phyloP scores from a whole-genome alignment of 108 stramenopile genomes.

The Mayamaea pseudoterrestris region DNA sequence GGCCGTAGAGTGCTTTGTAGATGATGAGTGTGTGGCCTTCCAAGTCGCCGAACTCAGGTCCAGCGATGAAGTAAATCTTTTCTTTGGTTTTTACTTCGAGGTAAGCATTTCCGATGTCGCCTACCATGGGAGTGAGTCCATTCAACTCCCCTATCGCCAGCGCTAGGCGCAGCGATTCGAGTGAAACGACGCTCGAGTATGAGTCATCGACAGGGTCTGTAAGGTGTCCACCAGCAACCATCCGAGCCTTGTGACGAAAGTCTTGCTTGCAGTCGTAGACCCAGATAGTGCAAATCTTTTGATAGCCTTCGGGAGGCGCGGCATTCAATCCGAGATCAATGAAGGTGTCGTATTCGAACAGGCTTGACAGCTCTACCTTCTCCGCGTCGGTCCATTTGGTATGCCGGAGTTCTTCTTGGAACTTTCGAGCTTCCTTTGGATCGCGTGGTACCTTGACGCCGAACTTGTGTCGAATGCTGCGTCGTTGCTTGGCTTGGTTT shows the following conservation, averaged over 20 bases:
- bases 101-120: slow-evolving; percentile 15
- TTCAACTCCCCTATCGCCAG: slow-evolving; percentile 23
- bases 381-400: slow-evolving; percentile 2
- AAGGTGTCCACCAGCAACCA: slow-evolving; percentile 22
- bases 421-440: not conserved
- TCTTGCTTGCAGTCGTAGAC: slow-evolving; percentile 25
- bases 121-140: slow-evolving; percentile 11
- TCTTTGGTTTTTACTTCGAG: slow-evolving; percentile 17
- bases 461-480: not conserved
- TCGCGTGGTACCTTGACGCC: not conserved
- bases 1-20: slow-evolving; percentile 21
- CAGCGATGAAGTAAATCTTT: slow-evolving; percentile 26
- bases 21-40: slow-evolving; percentile 19
- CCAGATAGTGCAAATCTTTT: slow-evolving; percentile 14
- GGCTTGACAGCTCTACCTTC: not conserved
- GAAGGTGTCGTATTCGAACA: slow-evolving; percentile 21
- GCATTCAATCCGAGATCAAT: slow-evolving; percentile 4
- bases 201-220: slow-evolving; percentile 6
- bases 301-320: slow-evolving; percentile 7
- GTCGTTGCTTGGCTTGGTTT: not conserved
- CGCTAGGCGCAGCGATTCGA: slow-evolving; percentile 6
- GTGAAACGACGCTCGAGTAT: slow-evolving; percentile 24
- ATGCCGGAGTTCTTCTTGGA: not conserved
- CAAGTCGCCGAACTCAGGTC: slow-evolving; percentile 23
- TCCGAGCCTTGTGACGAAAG: slow-evolving; percentile 12